Base-by-base conservation (phyloP, 306 rosid genomes). In the Leucaena leucocephala region DNA sequence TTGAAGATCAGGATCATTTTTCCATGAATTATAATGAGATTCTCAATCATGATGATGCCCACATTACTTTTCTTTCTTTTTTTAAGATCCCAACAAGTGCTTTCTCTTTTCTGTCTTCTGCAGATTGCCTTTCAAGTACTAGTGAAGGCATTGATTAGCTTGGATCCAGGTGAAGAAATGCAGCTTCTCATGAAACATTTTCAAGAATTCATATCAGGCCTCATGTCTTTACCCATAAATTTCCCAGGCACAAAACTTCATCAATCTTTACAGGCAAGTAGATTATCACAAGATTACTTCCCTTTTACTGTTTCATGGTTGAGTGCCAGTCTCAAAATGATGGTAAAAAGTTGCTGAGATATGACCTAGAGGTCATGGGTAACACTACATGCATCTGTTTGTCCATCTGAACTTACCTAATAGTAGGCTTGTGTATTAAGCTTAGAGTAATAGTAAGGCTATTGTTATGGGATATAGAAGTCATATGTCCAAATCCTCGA, bases 81-180 rank as follows among this genome's bases (percentile, higher is more conserved):
- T 81, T 54, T 16, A 81, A 88, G 86, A 84, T 79, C 82, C 83
- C 52, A 44, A 79, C 76, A 74, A 63, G 59, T 83, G 44, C 48
- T 72, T 68, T 43, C 46, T 44, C 64, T 77, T 75, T 84, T 78
- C 79, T 78, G 88, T 82, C 84, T 66, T 70, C 75, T 22, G 6
- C 88, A 95, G 98, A 93, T 95, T 85, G 88, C 98, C 46, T 95
- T 92, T 81, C 91, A 95, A 86, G 96, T 92, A 72, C 93, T 95
- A 72, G 96, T 89, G 42, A 95, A 92, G 85, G 92, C 90, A 75
- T 86, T 95, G 91, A 91, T 95, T 71, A 93, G 91, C 78, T 86
- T 93, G 90, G 85, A 88, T 76, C 98, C 94, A 48, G 91, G 97
- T 70, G 75, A 87, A 79, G 93, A 93, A 57, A 92, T 93, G 98